Evolutionary conservation across 1,139 yeast species (phyloP), one percentile per base, ranked within the genome.

Genomic region (Hyphopichia wangnamkhiaoensis): DNA sequence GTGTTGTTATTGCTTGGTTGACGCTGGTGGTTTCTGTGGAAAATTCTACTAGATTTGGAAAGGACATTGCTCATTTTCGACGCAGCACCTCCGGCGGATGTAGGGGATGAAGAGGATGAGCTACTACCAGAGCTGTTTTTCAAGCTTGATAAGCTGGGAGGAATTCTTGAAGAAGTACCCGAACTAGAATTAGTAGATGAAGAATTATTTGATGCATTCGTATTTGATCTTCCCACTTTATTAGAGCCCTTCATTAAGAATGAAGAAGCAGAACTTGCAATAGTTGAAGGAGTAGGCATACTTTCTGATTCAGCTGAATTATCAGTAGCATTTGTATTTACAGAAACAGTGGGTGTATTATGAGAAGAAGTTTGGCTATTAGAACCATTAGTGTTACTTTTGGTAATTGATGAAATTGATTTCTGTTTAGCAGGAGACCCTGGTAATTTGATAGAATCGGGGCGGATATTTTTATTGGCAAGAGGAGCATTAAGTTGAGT

Each of bases 21-120:
- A 24, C 37, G 47, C 35, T 43, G 50, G 37, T 49, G 58, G 35
- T 46, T 56, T 37, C 66, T 48, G 37, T 65, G 71, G 39, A 67
- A 66, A 5, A 66, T 47, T 21, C 61, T 51, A 2, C 65, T 46
- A 1, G 71, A 63, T 40, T 63, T 67, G 2, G 64, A 54, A 29
- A 67, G 46, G n/a, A 64, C 63, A 15, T 49, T 56, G 25, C 61
- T 54, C 54, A 63, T 56, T 41, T 59, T 62, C 14, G 59, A 50
- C 1, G 49, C 40, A 17, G 28, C 8, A 13, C 24, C 21, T 17
- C 28, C 28, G 6, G 42, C 41, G 7, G 48, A 34, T 4, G 52
- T 37, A 4, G 42, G 28, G n/a, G 36, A 19, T 13, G 40, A 28
- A 5, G 39, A 28, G 9, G 43, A 33, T 9, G 34, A 25, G 23